Percentiles rank a stretch among this genome's conserved stretches.
These are phyloP conservation scores for Theobroma cacao DNA, from an alignment of 345 rosid genomes.

Conservation along the genomic window DNA sequence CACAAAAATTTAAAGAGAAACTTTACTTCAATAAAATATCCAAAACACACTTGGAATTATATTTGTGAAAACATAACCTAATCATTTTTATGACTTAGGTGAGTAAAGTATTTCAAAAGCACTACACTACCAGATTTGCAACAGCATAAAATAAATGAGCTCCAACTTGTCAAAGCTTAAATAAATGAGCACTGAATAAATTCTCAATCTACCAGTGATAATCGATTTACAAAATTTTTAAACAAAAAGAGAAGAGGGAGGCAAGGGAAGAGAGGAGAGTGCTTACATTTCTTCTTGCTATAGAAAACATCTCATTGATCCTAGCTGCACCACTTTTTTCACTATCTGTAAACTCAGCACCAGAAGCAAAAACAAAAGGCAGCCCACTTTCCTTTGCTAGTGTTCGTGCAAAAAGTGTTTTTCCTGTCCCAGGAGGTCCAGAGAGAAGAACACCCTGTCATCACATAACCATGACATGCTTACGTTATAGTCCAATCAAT, in stretches of 20 bases:
- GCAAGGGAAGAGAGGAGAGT: not conserved
- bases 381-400: conserved; percentile 94
- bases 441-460: conserved; percentile 93
- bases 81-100: not conserved
- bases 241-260: not conserved
- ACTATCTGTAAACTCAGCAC: conserved; percentile 93
- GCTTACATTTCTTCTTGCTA: conserved; percentile 90
- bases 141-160: not conserved
- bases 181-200: not conserved
- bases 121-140: not conserved
- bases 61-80: not conserved
- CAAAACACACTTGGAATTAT: not conserved
- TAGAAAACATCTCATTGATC: conserved; percentile 89
- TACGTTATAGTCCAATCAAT: conserved; percentile 1
- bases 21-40: not conserved
- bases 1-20: not conserved
- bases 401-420: conserved; percentile 95
- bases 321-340: conserved; percentile 89
- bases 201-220: not conserved
- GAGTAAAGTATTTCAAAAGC: not conserved
- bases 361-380: conserved; percentile 96
- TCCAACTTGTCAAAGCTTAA: not conserved
- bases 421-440: conserved; percentile 99
- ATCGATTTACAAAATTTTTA: not conserved
- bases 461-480: conserved; percentile 13